These are phyloP conservation scores for Volvariella surrecta DNA, from an alignment of 1,284 basidiomycete genomes.

Conservation along the genomic window DNA sequence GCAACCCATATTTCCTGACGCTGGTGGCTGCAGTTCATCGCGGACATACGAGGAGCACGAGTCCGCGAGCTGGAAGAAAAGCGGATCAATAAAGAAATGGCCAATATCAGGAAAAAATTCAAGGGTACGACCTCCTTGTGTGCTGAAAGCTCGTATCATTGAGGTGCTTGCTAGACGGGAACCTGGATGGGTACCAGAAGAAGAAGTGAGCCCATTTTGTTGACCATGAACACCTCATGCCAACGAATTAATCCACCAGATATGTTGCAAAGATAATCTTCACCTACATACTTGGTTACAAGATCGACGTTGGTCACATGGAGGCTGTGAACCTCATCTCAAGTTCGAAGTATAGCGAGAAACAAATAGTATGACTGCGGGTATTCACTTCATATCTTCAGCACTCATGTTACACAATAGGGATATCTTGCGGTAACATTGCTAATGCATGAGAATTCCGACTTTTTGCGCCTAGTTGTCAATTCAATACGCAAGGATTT, in stretches of 20 bases:
- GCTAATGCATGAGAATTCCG: constrained; percentile 98
- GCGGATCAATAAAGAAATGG: constrained; percentile 99
- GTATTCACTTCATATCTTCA: constrained; percentile 4
- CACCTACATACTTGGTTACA: constrained; percentile 98
- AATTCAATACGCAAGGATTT: constrained; percentile 98
- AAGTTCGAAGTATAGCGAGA: constrained; percentile 94
- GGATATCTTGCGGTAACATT: constrained; percentile 97
- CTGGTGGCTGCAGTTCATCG: constrained; percentile 73
- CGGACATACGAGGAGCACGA: constrained; percentile 90
- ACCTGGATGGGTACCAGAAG: constrained; percentile 97
- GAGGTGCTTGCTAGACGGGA: constrained; percentile 61
- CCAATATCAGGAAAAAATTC: constrained; percentile 98
- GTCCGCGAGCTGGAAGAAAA: constrained; percentile 92
- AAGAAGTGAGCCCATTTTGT: constrained; percentile 73
- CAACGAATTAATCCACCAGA: constrained; percentile 36
- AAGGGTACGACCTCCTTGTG: constrained; percentile 51
- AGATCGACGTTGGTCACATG: constrained; percentile 99
- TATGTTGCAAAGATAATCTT: constrained; percentile 97
- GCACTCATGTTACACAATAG: constrained; percentile 29
- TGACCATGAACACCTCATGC: constrained; percentile 4
- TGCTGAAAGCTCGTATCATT: neutral
- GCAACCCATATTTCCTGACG: neutral
- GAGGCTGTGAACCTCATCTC: constrained; percentile 98
- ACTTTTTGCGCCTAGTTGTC: constrained; percentile 91
- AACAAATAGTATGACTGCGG: constrained; percentile 76